These are phyloP conservation scores for Rosa rugosa DNA, from an alignment of 306 rosid genomes.

Conservation along the genomic window DNA sequence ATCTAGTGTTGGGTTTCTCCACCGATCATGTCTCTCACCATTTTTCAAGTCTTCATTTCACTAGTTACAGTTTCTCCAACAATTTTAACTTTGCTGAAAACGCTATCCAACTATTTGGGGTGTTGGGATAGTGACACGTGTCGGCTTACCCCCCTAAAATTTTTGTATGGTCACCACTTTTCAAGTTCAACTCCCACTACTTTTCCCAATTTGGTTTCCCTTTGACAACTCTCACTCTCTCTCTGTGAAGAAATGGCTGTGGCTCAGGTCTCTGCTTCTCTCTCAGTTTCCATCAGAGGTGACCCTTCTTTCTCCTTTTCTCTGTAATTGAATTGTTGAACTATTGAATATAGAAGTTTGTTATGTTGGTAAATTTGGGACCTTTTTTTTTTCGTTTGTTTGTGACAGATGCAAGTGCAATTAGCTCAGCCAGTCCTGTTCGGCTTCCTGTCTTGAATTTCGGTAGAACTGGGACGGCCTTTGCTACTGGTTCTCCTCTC, in stretches of 20 bases:
- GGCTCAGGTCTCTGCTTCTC: conserved; percentile 61
- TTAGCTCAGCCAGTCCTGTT: conserved; percentile 41
- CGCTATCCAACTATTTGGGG: conserved; percentile 4
- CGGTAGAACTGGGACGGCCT: conserved; percentile 39
- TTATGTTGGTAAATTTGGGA: not conserved
- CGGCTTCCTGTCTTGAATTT: conserved; percentile 34
- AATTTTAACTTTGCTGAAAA: not conserved
- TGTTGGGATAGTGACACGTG: conserved; percentile 18
- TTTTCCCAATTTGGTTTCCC: not conserved
- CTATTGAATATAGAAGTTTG: not conserved
- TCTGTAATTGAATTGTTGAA: not conserved
- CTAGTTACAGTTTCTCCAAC: not conserved
- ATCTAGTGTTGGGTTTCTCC: not conserved
- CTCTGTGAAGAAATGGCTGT: conserved; percentile 41
- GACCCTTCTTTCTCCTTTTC: conserved; percentile 14
- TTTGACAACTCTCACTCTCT: not conserved
- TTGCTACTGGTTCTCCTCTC: conserved; percentile 66
- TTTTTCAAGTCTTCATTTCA: not conserved
- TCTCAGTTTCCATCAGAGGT: conserved; percentile 54
- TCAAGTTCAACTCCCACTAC: not conserved
- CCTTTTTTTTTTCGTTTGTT: not conserved
- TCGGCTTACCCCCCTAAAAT: conserved; percentile 11
- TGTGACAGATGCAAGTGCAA: conserved; percentile 48
- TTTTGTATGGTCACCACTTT: conserved; percentile 24
- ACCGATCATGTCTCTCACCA: not conserved